Percentiles rank a stretch among this genome's conserved stretches.
These are phyloP conservation scores for Russula vinacea DNA, from an alignment of 768 basidiomycete genomes.

Conservation along the genomic window DNA sequence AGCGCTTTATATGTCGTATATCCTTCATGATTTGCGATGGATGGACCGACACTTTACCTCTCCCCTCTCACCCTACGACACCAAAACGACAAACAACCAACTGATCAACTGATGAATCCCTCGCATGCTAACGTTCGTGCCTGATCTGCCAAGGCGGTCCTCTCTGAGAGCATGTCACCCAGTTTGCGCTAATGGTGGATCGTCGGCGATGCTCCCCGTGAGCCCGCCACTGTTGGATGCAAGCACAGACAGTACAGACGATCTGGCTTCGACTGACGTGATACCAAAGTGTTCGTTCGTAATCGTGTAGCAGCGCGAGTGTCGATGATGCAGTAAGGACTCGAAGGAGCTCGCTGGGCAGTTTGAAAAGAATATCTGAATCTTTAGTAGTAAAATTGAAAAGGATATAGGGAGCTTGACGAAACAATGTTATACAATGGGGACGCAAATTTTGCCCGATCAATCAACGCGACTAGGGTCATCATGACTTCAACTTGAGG, in stretches of 20 bases:
- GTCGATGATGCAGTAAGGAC: constrained; percentile 51
- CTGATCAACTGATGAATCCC: too few species aligned
- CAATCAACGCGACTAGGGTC: constrained; percentile 61
- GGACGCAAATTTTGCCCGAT: constrained; percentile 50
- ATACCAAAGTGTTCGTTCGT: constrained; percentile 97
- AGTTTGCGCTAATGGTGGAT: constrained; percentile 46
- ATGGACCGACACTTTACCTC: too few species aligned
- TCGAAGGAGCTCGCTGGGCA: constrained; percentile 71
- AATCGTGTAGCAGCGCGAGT: constrained; percentile 77
- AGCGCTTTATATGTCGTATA: too few species aligned
- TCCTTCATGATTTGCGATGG: too few species aligned
- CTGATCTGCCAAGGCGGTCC: too few species aligned
- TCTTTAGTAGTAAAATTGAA: constrained; percentile 39
- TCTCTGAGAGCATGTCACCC: too few species aligned
- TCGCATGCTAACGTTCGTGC: too few species aligned
- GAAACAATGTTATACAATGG: too few species aligned
- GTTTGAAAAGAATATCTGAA: constrained; percentile 80
- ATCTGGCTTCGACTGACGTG: constrained; percentile 92
- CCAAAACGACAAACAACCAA: too few species aligned
- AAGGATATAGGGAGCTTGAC: too few species aligned
- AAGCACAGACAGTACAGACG: constrained; percentile 89
- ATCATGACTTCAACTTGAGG: constrained; percentile 77
- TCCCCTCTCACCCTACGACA: too few species aligned
- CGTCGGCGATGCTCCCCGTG: constrained; percentile 72
- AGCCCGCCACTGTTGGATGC: constrained; percentile 88